Conservation (phyloP, 345 rosid genomes). For the Odontarrhena argentea region DNA sequence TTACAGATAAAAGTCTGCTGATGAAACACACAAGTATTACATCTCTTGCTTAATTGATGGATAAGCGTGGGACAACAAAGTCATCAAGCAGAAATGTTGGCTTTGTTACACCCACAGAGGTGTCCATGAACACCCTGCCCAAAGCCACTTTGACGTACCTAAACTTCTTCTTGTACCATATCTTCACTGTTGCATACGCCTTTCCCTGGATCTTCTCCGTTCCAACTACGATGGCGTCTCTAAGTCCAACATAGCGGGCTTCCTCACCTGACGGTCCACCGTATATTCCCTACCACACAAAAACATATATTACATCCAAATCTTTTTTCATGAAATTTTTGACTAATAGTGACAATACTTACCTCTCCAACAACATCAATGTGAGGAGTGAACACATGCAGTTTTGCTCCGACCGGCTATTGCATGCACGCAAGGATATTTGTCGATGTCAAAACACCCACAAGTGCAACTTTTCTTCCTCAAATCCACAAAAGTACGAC, state of each 20-base stretch:
- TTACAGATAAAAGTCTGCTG: too few species aligned
- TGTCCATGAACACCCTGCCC: not conserved
- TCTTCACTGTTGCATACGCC: slow-evolving; percentile 1
- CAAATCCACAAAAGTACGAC: too few species aligned
- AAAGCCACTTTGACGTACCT: not conserved
- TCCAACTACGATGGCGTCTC: not conserved
- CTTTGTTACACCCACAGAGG: slow-evolving; percentile 4
- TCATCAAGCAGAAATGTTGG: slow-evolving; percentile 31
- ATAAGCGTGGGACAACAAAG: slow-evolving; percentile 15
- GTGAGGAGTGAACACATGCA: slow-evolving; percentile 31
- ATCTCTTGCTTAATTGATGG: slow-evolving; percentile 8
- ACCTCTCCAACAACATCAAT: slow-evolving; percentile 32
- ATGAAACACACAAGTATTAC: not conserved
- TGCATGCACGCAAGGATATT: too few species aligned
- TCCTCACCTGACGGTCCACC: slow-evolving; percentile 8
- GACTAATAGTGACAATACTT: not conserved
- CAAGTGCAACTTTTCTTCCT: too few species aligned
- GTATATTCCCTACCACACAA: slow-evolving; percentile 26
- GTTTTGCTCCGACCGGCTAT: slow-evolving; percentile 28
- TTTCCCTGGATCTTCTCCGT: not conserved
- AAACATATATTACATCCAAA: not conserved
- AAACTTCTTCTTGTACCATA: slow-evolving; percentile 27
- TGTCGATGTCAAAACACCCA: too few species aligned
- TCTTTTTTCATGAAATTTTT: not conserved
- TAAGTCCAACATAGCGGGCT: slow-evolving; percentile 30